Evolutionary conservation across 2,329 filamentous ascomycete genomes (phyloP).

Genomic region (Trematosphaeria pertusa): DNA sequence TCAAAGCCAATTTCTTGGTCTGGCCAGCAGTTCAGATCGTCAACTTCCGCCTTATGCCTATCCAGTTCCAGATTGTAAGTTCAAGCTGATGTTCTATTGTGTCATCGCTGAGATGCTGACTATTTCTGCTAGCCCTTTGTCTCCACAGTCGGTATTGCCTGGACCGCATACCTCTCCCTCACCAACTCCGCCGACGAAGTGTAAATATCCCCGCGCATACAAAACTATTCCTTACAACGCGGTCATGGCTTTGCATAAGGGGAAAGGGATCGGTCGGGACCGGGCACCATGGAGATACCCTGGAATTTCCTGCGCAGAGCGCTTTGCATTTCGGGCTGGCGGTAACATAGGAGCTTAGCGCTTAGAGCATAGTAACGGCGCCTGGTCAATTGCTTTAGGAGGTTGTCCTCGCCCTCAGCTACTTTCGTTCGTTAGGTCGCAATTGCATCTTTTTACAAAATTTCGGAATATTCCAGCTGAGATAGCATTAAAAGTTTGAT

Average conservation of each 20-base stretch:
- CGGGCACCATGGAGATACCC: slow-evolving; percentile 21
- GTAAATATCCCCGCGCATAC: slow-evolving; percentile 21
- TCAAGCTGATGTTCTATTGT: neutral
- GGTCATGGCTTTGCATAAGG: slow-evolving; percentile 17
- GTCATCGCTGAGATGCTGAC: slow-evolving; percentile 14
- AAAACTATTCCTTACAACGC: slow-evolving; percentile 19
- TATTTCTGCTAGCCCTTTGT: slow-evolving; percentile 77
- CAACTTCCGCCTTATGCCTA: slow-evolving; percentile 94
- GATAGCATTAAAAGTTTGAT: too few species aligned
- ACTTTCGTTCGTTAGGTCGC: slow-evolving; percentile 16
- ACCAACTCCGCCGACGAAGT: slow-evolving; percentile 84
- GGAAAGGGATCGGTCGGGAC: slow-evolving; percentile 18
- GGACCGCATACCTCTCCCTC: slow-evolving; percentile 95
- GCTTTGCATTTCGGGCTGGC: slow-evolving; percentile 28
- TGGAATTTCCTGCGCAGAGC: slow-evolving; percentile 26
- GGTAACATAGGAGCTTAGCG: slow-evolving; percentile 18
- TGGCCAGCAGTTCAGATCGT: slow-evolving; percentile 97
- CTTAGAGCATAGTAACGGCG: slow-evolving; percentile 30
- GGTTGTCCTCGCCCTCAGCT: slow-evolving; percentile 4
- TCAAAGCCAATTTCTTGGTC: slow-evolving; percentile 94
- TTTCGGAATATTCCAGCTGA: too few species aligned
- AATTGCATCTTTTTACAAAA: slow-evolving; percentile 17
- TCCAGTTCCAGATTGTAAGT: slow-evolving; percentile 95
- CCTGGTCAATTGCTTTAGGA: slow-evolving; percentile 15
- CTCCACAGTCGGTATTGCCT: slow-evolving; percentile 92